A percentile compares a stretch with the other conserved stretches of the same genome.
phyloP scores from a whole-genome alignment of 2,329 filamentous ascomycete genomes.

The Hypoxylon rubiginosum region DNA sequence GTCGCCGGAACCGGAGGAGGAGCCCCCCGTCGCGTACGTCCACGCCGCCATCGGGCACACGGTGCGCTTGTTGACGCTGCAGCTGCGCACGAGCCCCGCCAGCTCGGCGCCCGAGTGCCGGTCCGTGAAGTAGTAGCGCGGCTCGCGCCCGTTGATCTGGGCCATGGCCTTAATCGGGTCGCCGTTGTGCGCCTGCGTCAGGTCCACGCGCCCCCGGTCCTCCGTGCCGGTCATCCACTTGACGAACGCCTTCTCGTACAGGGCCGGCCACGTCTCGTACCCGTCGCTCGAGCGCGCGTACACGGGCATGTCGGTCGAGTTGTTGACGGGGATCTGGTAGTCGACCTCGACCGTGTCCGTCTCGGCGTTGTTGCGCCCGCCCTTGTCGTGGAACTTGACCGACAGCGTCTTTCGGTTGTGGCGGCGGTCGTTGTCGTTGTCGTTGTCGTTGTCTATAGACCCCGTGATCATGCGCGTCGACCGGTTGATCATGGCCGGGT shows the following conservation, averaged over 20 bases:
- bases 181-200: constrained; percentile 57
- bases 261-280: constrained; percentile 59
- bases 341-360: constrained; percentile 58
- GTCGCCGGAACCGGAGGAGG: too few relatives aligned
- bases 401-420: constrained; percentile 41
- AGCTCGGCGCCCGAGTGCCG: constrained; percentile 53
- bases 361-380: constrained; percentile 57
- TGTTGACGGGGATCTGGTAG: constrained; percentile 60
- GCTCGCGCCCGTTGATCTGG: constrained; percentile 57
- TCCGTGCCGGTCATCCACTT: constrained; percentile 56
- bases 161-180: constrained; percentile 62
- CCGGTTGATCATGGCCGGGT: constrained; percentile 59
- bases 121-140: constrained; percentile 54
- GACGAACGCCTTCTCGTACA: constrained; percentile 64
- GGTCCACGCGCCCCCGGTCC: constrained; percentile 55
- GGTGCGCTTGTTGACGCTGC: constrained; percentile 59
- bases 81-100: constrained; percentile 55
- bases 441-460: constrained; percentile 31
- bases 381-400: constrained; percentile 60
- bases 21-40: constrained; percentile 56
- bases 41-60: constrained; percentile 59
- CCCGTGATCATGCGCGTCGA: constrained; percentile 43
- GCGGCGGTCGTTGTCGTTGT: constrained; percentile 41
- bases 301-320: constrained; percentile 58
- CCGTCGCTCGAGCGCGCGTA: constrained; percentile 59